Conservation (phyloP, 2,329 filamentous ascomycete species). For the Cytospora paraplurivora region DNA sequence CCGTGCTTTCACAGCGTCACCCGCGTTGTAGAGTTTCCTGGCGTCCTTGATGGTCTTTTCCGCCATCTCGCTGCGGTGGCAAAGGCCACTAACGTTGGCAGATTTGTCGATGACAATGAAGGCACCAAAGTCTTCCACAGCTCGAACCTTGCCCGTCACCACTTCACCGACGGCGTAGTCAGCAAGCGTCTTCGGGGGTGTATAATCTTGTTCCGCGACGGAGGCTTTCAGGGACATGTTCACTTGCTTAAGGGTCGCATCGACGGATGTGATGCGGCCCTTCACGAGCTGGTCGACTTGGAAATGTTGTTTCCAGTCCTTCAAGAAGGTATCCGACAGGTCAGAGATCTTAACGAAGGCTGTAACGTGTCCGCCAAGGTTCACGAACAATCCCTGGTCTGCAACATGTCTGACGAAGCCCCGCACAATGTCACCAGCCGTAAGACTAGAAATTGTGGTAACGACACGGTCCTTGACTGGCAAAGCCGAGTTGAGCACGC, state of each 20-base stretch:
- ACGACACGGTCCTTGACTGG: conserved; percentile 82
- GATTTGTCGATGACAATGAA: conserved; percentile 91
- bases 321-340: conserved; percentile 86
- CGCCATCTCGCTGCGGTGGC: conserved; percentile 90
- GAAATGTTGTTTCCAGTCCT: conserved; percentile 92
- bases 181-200: conserved; percentile 70
- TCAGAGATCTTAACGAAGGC: conserved; percentile 85
- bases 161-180: conserved; percentile 79
- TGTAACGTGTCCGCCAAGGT: conserved; percentile 77
- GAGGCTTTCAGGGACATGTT: conserved; percentile 89
- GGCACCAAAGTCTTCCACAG: conserved; percentile 92
- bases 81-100: conserved; percentile 86
- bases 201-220: conserved; percentile 76
- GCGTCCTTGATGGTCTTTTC: conserved; percentile 81
- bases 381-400: conserved; percentile 86
- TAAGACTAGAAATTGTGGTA: conserved; percentile 67
- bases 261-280: conserved; percentile 76
- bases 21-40: conserved; percentile 85
- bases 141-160: conserved; percentile 86
- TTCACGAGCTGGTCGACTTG: conserved; percentile 88
- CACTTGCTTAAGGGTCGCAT: conserved; percentile 68
- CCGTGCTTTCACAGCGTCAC: conserved; percentile 91
- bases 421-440: conserved; percentile 76
- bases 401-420: conserved; percentile 91
- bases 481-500: conserved; percentile 82